Evolutionary conservation across 208 protist genomes (phyloP), one percentile per base, ranked within the genome.

Genomic region (Crithidia fasciculata): DNA sequence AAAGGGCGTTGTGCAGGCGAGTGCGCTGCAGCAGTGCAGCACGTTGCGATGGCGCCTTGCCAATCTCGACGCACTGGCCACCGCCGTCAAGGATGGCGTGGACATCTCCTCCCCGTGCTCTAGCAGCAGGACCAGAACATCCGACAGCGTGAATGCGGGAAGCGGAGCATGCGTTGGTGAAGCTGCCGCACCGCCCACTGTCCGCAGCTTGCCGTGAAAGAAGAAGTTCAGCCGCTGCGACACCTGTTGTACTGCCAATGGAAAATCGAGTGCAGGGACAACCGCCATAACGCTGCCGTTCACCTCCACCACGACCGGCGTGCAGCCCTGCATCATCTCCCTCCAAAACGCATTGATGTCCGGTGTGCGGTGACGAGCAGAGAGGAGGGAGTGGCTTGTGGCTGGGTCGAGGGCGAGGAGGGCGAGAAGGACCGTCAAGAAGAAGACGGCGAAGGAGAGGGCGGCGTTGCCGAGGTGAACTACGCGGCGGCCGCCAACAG

Each of bases 11-110:
- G 39, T 55, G 39, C 73, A 78, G n/a, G 73, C 8, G 12, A 60
- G 19, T 4, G 73, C 56, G 36, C 73, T 78, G 58, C 73, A 78
- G 8, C 71, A 47, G 18, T 78, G 73, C 56, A 78, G 13, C 18
- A 78, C 63, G 10, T 45, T 60, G 28, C 50, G 63, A 15, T 50
- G 64, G 7, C 50, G 73, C 5, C 28, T 12, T 36, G 58, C 37
- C n/a, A 3, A n/a, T 15, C 44, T 7, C 19, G 18, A 13, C n/a
- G 68, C 50, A 15, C 2, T 18, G 8, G 2, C 52, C 2, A 2
- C 8, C 40, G 28, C 9, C 28, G 47, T 8, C 3, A 40, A 54
- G 18, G 66, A 37, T 50, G 44, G 28, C 28, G 28, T 28, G 28
- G 28, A 28, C 28, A 1, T 28, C 28, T 28, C 28, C 1, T 28